Percentiles rank a stretch among this genome's conserved stretches.
phyloP scores from a whole-genome alignment of 805 yeast species.

The Blastobotrys terrestris region DNA sequence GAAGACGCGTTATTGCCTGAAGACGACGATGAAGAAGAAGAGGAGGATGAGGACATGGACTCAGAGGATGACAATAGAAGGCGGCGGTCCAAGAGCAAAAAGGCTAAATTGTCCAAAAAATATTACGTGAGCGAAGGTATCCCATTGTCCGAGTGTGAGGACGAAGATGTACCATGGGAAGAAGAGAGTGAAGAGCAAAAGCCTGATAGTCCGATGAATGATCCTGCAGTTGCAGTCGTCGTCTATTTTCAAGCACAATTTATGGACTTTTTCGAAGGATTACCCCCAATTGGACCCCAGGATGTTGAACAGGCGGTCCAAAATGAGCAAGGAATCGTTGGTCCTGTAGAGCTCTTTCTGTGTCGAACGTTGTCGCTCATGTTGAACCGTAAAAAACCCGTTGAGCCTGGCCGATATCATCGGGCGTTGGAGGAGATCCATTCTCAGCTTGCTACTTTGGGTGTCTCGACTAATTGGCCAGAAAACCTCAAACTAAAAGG shows the following conservation, averaged over 20 bases:
- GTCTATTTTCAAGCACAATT: conserved; percentile 27
- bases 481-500: conserved; percentile 7
- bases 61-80: not conserved
- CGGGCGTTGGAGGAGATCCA: conserved; percentile 36
- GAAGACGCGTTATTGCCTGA: not conserved
- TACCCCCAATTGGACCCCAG: conserved; percentile 34
- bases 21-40: not conserved
- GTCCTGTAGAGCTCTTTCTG: conserved; percentile 28
- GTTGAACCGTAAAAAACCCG: conserved; percentile 36
- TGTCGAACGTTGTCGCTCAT: conserved; percentile 31
- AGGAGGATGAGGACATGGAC: not conserved
- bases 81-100: not conserved
- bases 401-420: conserved; percentile 32
- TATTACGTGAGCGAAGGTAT: not conserved
- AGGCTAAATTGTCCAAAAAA: not conserved
- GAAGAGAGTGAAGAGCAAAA: conserved; percentile 17
- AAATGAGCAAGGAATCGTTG: conserved; percentile 15
- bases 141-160: conserved; percentile 10
- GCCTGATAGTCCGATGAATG: conserved; percentile 17
- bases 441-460: conserved; percentile 23
- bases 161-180: conserved; percentile 29
- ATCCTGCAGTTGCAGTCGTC: conserved; percentile 28
- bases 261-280: conserved; percentile 27
- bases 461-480: conserved; percentile 27
- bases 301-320: conserved; percentile 34